Percentiles rank a stretch among this genome's conserved stretches.
These are phyloP conservation scores for Lasiosphaeria ovina DNA, from an alignment of 495 filamentous ascomycete genomes.

Conservation along the genomic window DNA sequence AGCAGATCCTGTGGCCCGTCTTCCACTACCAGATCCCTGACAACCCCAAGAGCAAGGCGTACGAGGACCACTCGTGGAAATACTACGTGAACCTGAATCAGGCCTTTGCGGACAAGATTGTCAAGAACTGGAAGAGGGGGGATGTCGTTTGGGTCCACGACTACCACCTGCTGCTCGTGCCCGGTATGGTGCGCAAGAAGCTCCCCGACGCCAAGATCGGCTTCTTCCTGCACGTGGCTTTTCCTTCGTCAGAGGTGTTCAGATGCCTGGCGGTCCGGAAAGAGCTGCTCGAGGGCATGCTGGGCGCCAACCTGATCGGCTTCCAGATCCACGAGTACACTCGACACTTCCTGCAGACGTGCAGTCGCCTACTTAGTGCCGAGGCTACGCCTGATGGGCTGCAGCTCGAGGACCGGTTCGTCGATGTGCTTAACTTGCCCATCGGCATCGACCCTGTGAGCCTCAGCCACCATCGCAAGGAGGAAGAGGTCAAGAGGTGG, in stretches of 20 bases:
- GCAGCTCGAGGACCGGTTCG: constrained; percentile 88
- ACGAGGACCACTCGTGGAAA: constrained; percentile 92
- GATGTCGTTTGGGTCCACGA: constrained; percentile 94
- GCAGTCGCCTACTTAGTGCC: constrained; percentile 79
- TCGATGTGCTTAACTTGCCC: constrained; percentile 72
- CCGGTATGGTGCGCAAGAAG: constrained; percentile 80
- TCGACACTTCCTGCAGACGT: constrained; percentile 89
- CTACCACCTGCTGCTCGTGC: constrained; percentile 91
- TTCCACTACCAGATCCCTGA: constrained; percentile 97
- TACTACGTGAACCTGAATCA: constrained; percentile 90
- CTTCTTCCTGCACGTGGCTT: constrained; percentile 91
- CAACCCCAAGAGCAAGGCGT: constrained; percentile 95
- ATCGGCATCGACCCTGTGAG: constrained; percentile 84
- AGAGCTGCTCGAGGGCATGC: constrained; percentile 82
- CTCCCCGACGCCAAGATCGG: constrained; percentile 90
- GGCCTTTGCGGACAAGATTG: constrained; percentile 83
- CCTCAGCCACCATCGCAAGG: constrained; percentile 67
- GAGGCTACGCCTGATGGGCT: constrained; percentile 85
- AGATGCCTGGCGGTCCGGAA: constrained; percentile 81
- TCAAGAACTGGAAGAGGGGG: constrained; percentile 85
- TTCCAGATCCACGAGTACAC: constrained; percentile 93
- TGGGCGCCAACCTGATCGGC: constrained; percentile 84
- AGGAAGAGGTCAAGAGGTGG: constrained; percentile 72
- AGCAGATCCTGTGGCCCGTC: constrained; percentile 84
- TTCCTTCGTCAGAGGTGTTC: constrained; percentile 94